Conservation (phyloP, 306 rosid species). For the Vicia villosa region DNA sequence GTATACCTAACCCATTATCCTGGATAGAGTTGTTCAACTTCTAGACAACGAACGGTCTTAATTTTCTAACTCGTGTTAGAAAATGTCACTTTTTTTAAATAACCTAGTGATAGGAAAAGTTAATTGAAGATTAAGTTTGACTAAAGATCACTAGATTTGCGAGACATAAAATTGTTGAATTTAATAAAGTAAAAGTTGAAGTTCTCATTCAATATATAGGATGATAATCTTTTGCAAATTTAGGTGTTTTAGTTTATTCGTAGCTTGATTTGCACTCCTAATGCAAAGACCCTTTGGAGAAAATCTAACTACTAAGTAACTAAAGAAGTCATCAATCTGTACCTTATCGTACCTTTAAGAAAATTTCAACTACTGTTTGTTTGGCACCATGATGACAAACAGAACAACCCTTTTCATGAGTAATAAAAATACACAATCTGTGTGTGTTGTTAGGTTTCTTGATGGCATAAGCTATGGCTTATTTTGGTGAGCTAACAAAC, state of each 20-base stretch:
- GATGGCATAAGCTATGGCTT: background rate
- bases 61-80: conserved; percentile 8
- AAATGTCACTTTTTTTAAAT: background rate
- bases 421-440: conserved; percentile 21
- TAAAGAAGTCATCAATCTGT: conserved; percentile 30
- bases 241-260: conserved; percentile 40
- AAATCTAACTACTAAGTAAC: conserved; percentile 33
- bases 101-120: background rate
- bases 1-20: conserved; percentile 14
- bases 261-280: conserved; percentile 49
- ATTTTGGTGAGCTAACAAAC: background rate
- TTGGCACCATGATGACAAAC: conserved; percentile 28
- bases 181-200: conserved; percentile 1
- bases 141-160: conserved; percentile 23
- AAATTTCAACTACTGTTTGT: conserved; percentile 30
- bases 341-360: conserved; percentile 31
- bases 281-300: conserved; percentile 21
- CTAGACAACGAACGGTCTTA: background rate
- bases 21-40: background rate
- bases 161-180: background rate
- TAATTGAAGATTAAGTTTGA: conserved; percentile 9
- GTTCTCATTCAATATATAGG: background rate
- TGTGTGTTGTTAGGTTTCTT: conserved; percentile 17
- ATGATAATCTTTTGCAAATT: background rate
- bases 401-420: conserved; percentile 19